Base-by-base conservation (phyloP, 2,329 filamentous ascomycete genomes). In the Diaporthe longicolla region DNA sequence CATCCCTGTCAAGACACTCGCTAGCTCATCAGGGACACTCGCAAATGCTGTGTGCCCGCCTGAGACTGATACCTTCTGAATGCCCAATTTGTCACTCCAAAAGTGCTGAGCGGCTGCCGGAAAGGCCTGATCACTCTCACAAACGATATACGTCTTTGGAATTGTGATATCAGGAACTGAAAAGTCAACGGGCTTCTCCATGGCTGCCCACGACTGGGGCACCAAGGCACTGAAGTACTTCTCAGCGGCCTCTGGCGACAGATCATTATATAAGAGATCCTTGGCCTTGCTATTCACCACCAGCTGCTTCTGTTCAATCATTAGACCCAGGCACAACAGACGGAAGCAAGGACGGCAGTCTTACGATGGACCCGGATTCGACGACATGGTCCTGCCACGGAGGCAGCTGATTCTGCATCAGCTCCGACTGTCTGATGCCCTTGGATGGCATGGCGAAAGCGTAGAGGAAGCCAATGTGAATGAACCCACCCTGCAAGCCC, bases 141-240 rank as follows among this genome's bases (percentile, higher is more conserved):
- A 65, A 19, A 65, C 9, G 40, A 65, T 65, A 32, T 65, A 65
- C 4, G 43, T n/a, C 59, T 65, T 65, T 9, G 59, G 59, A 35
- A 65, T 65, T 4, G 40, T 65, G 26, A 65, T 65, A 11, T 65
- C 59, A 9, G 59, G 59, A 2, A 35, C 43, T 7, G 43, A 13
- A 29, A 50, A 65, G 15, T 48, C 59, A 5, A 65, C 40, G 10
- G 59, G 59, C 17, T 65, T 48, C 15, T 48, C 40, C 40, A 48
- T 26, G n/a, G 59, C 59, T n/a, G 43, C 59, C 8, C 32, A 8
- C n/a, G 59, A 65, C 6, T 65, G 59, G 1, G 59, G 59, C 5
- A 65, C 26, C 11, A 65, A 35, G 17, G 59, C 59, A 19, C 11
- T 32, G 26, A 32, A 65, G 32, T 48, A 48, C 0, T 50, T 32